Evolutionary conservation across 2,329 filamentous ascomycete species (phyloP), one percentile per base, ranked within the genome.

Genomic region (Biscogniauxia mediterranea): DNA sequence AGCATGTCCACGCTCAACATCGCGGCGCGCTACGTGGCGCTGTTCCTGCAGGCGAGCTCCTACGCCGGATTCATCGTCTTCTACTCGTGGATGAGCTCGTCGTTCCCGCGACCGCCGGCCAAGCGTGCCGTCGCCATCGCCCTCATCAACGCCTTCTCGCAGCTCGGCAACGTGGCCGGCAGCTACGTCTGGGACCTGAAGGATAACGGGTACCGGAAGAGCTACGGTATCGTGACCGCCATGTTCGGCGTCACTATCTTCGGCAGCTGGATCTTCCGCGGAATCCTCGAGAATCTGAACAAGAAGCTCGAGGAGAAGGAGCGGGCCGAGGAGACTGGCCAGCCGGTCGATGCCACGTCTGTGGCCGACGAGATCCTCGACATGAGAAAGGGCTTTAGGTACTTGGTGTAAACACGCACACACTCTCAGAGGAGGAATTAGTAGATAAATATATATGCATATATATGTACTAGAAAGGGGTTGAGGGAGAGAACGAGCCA

Each of bases 81-180:
- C 64, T 84, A 84, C 72, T 83, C 82, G 0, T 85, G 83, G 83
- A 85, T 85, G 68, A 80, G 78, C 56, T 83, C 81, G 0, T 83
- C 81, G 0, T 84, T 84, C 74, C 84, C 85, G 0, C 82, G 84
- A 1, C 84, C 83, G 0, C 84, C 84, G 0, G 84, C 84, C 2
- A 87, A 87, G 77, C 83, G 84, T 38, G 84, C 84, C 9, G 84
- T 86, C 1, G 84, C 84, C 20, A 83, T 87, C 52, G 84, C 84
- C 59, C 79, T 86, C 71, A 82, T 87, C 76, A 87, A 87, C 70
- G 84, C 79, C 60, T 82, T 83, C 73, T 79, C 78, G 50, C 84
- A 85, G 75, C 76, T 86, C 2, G 83, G 83, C 57, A 86, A 85
- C 68, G 79, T 85, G 0, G 85, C 85, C 0, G 86, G 86, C 1